Evolutionary conservation across 176 grass and related monocot genomes (phyloP).

Genomic region (Zoysia pacifica): DNA sequence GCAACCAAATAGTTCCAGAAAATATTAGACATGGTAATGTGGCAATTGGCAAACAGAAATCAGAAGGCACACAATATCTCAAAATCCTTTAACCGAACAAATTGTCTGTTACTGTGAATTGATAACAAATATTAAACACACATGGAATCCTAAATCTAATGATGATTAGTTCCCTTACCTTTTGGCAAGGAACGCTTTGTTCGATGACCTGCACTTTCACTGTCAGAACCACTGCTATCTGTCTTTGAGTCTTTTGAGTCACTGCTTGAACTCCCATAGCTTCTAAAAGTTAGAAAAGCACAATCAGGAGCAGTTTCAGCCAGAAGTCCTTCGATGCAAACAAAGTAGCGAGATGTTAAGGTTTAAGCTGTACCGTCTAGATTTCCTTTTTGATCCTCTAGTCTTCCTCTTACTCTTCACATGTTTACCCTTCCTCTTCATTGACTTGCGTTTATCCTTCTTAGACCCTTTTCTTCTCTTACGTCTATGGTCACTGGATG

Average conservation of each 20-base stretch:
- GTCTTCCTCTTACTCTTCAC: conserved; percentile 52
- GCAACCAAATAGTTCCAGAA: conserved; percentile 11
- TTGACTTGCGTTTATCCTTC: conserved; percentile 54
- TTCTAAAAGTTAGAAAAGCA: conserved; percentile 37
- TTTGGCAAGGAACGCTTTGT: conserved; percentile 40
- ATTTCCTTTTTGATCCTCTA: conserved; percentile 48
- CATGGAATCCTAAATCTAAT: not conserved
- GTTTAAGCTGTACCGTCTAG: conserved; percentile 51
- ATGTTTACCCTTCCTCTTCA: conserved; percentile 57
- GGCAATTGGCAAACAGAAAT: not conserved
- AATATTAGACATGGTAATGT: not conserved
- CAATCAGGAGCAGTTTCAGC: conserved; percentile 24
- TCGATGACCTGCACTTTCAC: conserved; percentile 31
- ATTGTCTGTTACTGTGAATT: conserved; percentile 2
- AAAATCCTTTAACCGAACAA: conserved; percentile 8
- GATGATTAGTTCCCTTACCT: conserved; percentile 27
- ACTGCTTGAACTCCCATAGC: conserved; percentile 55
- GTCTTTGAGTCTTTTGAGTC: conserved; percentile 54
- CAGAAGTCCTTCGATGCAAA: conserved; percentile 32
- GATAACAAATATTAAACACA: conserved; percentile 26
- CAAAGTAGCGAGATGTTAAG: conserved; percentile 9
- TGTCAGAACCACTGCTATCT: conserved; percentile 48
- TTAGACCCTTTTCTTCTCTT: conserved; percentile 75
- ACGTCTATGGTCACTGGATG: conserved; percentile 63
- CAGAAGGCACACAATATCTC: not conserved